Conservation (phyloP, 805 yeast genomes). For the Dipodascopsis uninucleata region DNA sequence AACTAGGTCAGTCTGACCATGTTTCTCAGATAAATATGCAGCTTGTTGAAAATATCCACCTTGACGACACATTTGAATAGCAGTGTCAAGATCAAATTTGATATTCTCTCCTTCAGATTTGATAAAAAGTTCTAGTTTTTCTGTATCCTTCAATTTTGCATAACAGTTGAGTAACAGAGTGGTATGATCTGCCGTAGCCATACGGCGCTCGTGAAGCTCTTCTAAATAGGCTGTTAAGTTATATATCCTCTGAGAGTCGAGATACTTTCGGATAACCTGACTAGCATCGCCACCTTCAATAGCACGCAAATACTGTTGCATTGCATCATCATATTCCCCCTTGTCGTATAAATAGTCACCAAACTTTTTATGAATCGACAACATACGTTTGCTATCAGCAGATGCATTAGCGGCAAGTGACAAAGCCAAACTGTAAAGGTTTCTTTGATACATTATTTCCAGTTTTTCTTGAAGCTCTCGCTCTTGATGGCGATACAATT, state of each 20-base stretch:
- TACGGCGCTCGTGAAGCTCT: constrained; percentile 50
- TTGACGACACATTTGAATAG: constrained; percentile 68
- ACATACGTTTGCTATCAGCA: constrained; percentile 33
- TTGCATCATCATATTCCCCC: constrained; percentile 64
- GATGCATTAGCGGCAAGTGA: constrained; percentile 51
- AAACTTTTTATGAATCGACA: constrained; percentile 44
- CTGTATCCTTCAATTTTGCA: constrained; percentile 65
- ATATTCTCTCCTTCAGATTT: constrained; percentile 39
- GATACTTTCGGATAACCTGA: constrained; percentile 72
- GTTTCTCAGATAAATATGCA: constrained; percentile 61
- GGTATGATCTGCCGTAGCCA: constrained; percentile 74
- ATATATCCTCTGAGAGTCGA: constrained; percentile 68
- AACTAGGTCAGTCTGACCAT: constrained; percentile 68
- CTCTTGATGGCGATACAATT: constrained; percentile 64
- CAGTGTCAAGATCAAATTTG: constrained; percentile 61
- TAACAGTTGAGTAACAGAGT: constrained; percentile 74
- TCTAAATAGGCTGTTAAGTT: constrained; percentile 62
- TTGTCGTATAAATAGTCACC: constrained; percentile 71
- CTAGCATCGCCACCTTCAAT: constrained; percentile 59
- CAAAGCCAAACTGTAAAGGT: constrained; percentile 69
- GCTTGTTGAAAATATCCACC: constrained; percentile 66
- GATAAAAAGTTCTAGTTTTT: constrained; percentile 57
- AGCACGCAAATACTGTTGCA: constrained; percentile 65
- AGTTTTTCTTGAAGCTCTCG: constrained; percentile 65
- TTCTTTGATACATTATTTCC: constrained; percentile 62